These are phyloP conservation scores for Cornus kousa DNA, from an alignment of 148 eudicot genomes.

Conservation along the genomic window DNA sequence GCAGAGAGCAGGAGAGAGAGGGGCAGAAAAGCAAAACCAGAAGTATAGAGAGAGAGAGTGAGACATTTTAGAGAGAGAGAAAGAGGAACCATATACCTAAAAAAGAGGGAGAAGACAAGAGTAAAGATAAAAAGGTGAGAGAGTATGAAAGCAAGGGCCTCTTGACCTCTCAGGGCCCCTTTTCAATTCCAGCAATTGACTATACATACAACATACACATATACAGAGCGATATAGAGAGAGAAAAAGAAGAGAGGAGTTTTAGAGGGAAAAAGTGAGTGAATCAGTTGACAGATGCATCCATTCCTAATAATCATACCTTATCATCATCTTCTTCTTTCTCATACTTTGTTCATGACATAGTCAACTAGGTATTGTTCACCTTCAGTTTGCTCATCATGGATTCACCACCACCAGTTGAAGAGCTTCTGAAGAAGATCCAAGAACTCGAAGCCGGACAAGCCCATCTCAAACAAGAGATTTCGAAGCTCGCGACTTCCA, in stretches of 20 bases:
- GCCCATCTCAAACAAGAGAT: slow-evolving; percentile 75
- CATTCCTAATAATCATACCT: not conserved
- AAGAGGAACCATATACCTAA: not conserved
- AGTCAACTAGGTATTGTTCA: not conserved
- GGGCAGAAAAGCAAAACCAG: too few relatives aligned
- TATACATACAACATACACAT: not conserved
- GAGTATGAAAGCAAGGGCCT: not conserved
- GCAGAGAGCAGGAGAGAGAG: not conserved
- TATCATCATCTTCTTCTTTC: too few relatives aligned
- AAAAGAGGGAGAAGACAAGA: not conserved
- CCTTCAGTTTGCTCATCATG: slow-evolving; percentile 4
- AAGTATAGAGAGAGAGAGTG: not conserved
- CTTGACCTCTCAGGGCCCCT: slow-evolving; percentile 10
- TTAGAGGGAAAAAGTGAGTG: not conserved
- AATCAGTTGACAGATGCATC: not conserved
- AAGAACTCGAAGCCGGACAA: slow-evolving; percentile 75
- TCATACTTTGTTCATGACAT: not conserved
- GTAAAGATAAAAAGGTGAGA: not conserved
- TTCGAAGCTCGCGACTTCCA: slow-evolving; percentile 57
- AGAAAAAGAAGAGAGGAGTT: not conserved
- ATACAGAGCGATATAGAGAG: not conserved
- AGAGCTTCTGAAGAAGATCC: slow-evolving; percentile 76
- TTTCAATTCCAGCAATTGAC: slow-evolving; percentile 1
- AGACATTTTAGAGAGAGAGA: not conserved
- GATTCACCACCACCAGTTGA: slow-evolving; percentile 53